phyloP scores from a whole-genome alignment of 2,329 filamentous ascomycete genomes.

The Penicillium brasilianum region DNA sequence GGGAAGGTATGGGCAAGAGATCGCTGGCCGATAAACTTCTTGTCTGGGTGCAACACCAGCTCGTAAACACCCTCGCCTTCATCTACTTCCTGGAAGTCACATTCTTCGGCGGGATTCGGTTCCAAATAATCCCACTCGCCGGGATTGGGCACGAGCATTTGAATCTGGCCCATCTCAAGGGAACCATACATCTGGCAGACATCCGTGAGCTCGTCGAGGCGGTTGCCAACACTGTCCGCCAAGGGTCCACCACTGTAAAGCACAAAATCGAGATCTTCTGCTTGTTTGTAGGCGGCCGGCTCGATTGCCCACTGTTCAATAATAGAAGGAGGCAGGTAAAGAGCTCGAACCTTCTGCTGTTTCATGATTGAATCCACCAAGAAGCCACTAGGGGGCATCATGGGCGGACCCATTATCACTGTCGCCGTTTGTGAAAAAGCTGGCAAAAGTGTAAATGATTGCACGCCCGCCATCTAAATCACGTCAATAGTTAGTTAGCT shows the following conservation, averaged over 20 bases:
- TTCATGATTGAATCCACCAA: slow-evolving; percentile 16
- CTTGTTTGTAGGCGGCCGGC: slow-evolving; percentile 13
- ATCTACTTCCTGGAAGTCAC: slow-evolving; percentile 22
- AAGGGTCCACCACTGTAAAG: slow-evolving; percentile 16
- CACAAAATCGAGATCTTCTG: slow-evolving; percentile 20
- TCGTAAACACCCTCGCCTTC: slow-evolving; percentile 20
- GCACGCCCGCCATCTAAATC: slow-evolving; percentile 15
- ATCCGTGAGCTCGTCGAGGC: slow-evolving; percentile 18
- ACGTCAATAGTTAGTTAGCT: not conserved
- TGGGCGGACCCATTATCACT: slow-evolving; percentile 18
- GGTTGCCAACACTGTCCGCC: slow-evolving; percentile 14
- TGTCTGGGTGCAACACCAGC: slow-evolving; percentile 18
- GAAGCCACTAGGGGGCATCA: slow-evolving; percentile 19
- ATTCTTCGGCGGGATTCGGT: slow-evolving; percentile 20
- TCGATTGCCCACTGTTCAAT: slow-evolving; percentile 20
- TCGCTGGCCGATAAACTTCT: slow-evolving; percentile 18
- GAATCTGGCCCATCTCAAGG: slow-evolving; percentile 21
- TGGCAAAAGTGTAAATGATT: slow-evolving; percentile 15
- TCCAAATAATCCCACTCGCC: slow-evolving; percentile 24
- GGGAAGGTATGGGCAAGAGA: slow-evolving; percentile 28
- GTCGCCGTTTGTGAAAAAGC: slow-evolving; percentile 15
- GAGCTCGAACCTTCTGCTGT: slow-evolving; percentile 18
- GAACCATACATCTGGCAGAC: slow-evolving; percentile 22
- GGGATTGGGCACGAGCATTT: slow-evolving; percentile 16
- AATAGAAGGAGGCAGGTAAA: slow-evolving; percentile 18